Evolutionary conservation across 2,329 filamentous ascomycete genomes (phyloP).

Genomic region (Harringtonia lauricola): DNA sequence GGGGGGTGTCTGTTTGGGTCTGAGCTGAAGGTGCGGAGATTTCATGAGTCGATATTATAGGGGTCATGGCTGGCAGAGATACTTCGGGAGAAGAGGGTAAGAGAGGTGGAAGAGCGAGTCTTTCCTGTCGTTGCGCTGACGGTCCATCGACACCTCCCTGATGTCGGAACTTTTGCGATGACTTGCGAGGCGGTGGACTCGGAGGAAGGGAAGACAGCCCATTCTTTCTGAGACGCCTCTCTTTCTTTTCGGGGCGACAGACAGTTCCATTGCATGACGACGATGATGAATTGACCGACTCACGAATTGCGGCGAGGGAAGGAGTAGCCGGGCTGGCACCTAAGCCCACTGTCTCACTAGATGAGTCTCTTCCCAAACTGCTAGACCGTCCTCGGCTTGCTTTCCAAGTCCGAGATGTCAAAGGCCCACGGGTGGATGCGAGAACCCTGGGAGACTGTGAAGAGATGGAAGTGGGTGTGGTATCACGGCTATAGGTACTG

Average conservation of each 20-base stretch:
- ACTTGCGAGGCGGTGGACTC: constrained; percentile 51
- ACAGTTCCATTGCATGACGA: constrained; percentile 52
- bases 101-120: constrained; percentile 5
- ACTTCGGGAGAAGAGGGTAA: constrained; percentile 8
- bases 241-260: constrained; percentile 35
- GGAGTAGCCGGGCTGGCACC: constrained; percentile 39
- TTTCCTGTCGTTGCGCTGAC: constrained; percentile 12
- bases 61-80: neutral
- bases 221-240: constrained; percentile 32
- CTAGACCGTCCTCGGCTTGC: constrained; percentile 43
- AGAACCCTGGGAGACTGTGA: constrained; percentile 60
- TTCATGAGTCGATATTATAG: neutral
- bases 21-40: too few relatives aligned
- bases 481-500: constrained; percentile 63
- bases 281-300: constrained; percentile 62
- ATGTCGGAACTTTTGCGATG: constrained; percentile 43
- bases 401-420: constrained; percentile 35
- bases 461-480: constrained; percentile 67
- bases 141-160: constrained; percentile 25
- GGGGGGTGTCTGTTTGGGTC: constrained; percentile 14
- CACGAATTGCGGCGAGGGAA: constrained; percentile 54
- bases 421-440: constrained; percentile 32
- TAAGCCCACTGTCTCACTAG: constrained; percentile 34
- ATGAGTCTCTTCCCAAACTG: constrained; percentile 40
- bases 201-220: constrained; percentile 37